Evolutionary conservation across 1,284 basidiomycete genomes (phyloP).

Genomic region (Golubevia sp.): DNA sequence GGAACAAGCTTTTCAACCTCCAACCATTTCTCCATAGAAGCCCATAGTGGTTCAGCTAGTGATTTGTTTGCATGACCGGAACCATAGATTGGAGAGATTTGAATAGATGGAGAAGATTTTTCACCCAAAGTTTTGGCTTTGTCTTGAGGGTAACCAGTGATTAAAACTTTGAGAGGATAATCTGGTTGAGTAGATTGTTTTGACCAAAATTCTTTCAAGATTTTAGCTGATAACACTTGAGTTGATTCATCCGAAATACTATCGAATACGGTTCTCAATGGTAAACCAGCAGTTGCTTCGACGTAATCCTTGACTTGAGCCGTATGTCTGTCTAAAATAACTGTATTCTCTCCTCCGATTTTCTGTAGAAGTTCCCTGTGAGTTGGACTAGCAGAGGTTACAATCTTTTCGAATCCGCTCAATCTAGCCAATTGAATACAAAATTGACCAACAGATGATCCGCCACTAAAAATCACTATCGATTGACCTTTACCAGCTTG

Average conservation of each 20-base stretch:
- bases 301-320: slow-evolving; percentile 17
- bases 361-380: slow-evolving; percentile 26
- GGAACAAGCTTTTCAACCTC: slow-evolving; percentile 21
- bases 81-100: neutral
- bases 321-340: slow-evolving; percentile 22
- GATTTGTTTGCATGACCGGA: neutral
- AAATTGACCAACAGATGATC: slow-evolving; percentile 38
- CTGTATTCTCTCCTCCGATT: slow-evolving; percentile 22
- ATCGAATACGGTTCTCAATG: slow-evolving; percentile 26
- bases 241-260: slow-evolving; percentile 25
- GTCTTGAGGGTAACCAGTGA: neutral
- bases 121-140: neutral
- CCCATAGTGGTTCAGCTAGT: slow-evolving; percentile 19
- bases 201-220: slow-evolving; percentile 15
- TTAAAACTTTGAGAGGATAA: neutral
- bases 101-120: neutral
- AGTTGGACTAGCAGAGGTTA: slow-evolving; percentile 25
- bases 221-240: slow-evolving; percentile 21
- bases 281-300: slow-evolving; percentile 5
- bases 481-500: slow-evolving; percentile 29
- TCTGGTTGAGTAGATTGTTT: slow-evolving; percentile 9
- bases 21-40: slow-evolving; percentile 31
- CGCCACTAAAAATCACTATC: slow-evolving; percentile 36
- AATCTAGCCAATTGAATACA: slow-evolving; percentile 36
- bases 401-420: slow-evolving; percentile 30